Conservation (phyloP, 768 basidiomycete species). For the Amanita pallidorosea region DNA sequence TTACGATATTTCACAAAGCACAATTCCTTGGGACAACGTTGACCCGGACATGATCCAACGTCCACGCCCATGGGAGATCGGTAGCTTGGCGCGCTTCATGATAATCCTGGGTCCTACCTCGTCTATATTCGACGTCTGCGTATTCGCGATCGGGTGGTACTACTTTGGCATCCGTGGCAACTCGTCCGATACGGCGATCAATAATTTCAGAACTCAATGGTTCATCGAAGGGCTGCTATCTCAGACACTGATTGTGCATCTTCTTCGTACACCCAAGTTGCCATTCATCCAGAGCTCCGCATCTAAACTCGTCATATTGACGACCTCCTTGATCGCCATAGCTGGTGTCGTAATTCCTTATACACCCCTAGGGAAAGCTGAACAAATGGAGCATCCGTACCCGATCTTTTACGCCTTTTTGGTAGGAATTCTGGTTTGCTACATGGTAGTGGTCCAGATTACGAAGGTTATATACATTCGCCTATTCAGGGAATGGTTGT, state of each 20-base stretch:
- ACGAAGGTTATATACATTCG: neutral
- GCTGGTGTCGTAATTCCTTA: neutral
- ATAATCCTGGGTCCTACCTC: conserved; percentile 23
- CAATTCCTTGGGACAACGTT: conserved; percentile 27
- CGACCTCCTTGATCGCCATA: neutral
- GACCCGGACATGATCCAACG: conserved; percentile 22
- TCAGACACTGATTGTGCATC: conserved; percentile 12
- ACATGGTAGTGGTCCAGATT: neutral
- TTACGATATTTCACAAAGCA: conserved; percentile 25
- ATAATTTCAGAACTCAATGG: conserved; percentile 22
- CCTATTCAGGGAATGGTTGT: neutral
- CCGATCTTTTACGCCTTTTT: neutral
- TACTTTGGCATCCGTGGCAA: conserved; percentile 17
- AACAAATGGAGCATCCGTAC: neutral
- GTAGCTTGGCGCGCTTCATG: conserved; percentile 21
- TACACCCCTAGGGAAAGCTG: neutral
- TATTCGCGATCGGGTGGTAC: conserved; percentile 21
- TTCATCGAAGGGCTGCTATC: conserved; percentile 24
- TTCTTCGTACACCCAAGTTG: neutral
- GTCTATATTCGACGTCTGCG: conserved; percentile 22
- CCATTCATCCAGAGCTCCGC: conserved; percentile 1
- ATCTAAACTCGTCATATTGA: neutral
- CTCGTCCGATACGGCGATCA: conserved; percentile 12
- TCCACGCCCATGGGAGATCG: conserved; percentile 21
- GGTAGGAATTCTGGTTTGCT: neutral